Conservation (phyloP, 2,329 filamentous ascomycete genomes). For the Cladosporium sp. region DNA sequence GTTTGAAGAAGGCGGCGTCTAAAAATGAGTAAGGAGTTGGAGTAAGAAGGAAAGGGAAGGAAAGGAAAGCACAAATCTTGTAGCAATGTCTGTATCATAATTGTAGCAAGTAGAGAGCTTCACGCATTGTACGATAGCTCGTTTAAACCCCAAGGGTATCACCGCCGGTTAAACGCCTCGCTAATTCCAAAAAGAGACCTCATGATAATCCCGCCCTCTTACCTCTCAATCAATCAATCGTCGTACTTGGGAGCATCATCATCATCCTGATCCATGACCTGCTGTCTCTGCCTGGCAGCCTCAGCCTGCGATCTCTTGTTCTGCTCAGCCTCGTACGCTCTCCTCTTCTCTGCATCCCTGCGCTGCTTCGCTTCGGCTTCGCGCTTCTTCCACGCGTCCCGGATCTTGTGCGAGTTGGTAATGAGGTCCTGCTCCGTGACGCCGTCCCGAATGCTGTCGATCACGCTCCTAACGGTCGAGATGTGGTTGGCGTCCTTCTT, state of each 20-base stretch:
- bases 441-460: conserved; percentile 84
- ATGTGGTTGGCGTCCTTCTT: conserved; percentile 90
- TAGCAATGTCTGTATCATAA: conserved; percentile 17
- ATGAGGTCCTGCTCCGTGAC: conserved; percentile 83
- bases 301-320: conserved; percentile 23
- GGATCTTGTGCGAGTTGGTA: conserved; percentile 66
- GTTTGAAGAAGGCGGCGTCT: conserved; percentile 17
- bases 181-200: conserved; percentile 9
- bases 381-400: conserved; percentile 75
- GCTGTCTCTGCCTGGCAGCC: conserved; percentile 18
- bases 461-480: conserved; percentile 77
- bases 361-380: conserved; percentile 32
- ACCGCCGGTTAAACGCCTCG: conserved; percentile 16
- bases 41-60: neutral
- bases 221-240: conserved; percentile 18
- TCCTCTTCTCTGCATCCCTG: conserved; percentile 23
- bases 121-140: neutral
- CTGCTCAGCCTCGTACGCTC: conserved; percentile 20
- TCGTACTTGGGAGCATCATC: conserved; percentile 30
- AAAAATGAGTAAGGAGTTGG: neutral
- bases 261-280: conserved; percentile 23
- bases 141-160: conserved; percentile 15
- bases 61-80: neutral
- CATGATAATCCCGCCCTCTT: neutral
- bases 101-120: conserved; percentile 8